phyloP scores from a whole-genome alignment of 768 basidiomycete species.

The Tubosaeta brunneosetosa region DNA sequence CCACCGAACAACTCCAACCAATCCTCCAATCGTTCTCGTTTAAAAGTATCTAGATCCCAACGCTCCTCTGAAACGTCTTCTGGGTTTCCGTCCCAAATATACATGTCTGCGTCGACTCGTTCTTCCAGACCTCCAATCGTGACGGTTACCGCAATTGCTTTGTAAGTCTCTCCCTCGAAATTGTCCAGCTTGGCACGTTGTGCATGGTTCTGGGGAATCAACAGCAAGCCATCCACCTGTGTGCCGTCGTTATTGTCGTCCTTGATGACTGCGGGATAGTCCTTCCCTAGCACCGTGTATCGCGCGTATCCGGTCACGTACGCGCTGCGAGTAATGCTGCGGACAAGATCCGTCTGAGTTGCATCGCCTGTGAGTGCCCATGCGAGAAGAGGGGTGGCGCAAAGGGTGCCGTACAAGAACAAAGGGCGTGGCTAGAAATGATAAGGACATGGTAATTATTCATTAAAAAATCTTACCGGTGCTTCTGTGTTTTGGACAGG shows the following conservation, averaged over 20 bases:
- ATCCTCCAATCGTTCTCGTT: neutral
- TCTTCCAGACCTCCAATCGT: neutral
- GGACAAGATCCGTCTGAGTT: neutral
- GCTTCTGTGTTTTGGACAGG: no score
- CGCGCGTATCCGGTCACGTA: neutral
- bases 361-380: neutral
- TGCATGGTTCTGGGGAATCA: neutral
- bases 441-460: no score
- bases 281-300: neutral
- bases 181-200: neutral
- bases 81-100: no score
- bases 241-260: neutral
- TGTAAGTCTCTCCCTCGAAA: neutral
- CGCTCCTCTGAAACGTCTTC: neutral
- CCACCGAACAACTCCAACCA: no score
- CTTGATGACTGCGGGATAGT: neutral
- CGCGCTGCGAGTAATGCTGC: neutral
- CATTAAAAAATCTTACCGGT: no score
- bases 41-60: neutral
- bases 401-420: neutral
- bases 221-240: neutral
- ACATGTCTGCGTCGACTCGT: neutral
- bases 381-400: neutral
- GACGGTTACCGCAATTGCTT: neutral
- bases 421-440: neutral